Percentiles rank a stretch among this genome's conserved stretches.
Evolutionary conservation across 306 rosid species (phyloP).

Genomic region (Castanospermum australe): DNA sequence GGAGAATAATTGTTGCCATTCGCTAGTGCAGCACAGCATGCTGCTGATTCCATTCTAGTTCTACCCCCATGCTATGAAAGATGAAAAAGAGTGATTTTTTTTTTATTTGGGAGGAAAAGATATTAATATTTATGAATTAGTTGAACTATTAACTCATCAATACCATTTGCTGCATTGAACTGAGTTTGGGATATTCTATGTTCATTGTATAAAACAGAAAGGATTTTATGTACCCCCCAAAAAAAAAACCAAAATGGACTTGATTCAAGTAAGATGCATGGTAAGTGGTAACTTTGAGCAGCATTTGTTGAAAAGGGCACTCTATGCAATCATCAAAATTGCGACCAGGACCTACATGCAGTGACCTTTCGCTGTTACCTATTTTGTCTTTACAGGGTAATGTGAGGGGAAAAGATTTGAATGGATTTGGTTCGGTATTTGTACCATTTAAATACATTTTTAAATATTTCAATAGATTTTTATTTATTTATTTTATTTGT

Average conservation of each 20-base stretch:
- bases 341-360: background rate
- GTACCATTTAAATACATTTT: no score
- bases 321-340: background rate
- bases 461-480: no score
- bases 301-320: constrained; percentile 24
- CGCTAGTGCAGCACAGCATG: background rate
- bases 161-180: background rate
- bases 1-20: constrained; percentile 26
- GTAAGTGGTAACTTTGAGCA: constrained; percentile 15
- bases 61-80: background rate
- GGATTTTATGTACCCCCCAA: no score
- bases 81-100: background rate
- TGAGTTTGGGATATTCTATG: background rate
- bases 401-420: no score
- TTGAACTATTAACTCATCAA: background rate
- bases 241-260: background rate
- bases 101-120: background rate
- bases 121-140: background rate
- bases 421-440: no score
- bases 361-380: constrained; percentile 15
- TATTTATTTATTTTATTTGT: no score
- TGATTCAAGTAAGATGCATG: background rate
- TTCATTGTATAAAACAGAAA: background rate
- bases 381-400: no score
- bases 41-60: background rate